phyloP scores from a whole-genome alignment of 345 rosid genomes.

The Durio zibethinus region DNA sequence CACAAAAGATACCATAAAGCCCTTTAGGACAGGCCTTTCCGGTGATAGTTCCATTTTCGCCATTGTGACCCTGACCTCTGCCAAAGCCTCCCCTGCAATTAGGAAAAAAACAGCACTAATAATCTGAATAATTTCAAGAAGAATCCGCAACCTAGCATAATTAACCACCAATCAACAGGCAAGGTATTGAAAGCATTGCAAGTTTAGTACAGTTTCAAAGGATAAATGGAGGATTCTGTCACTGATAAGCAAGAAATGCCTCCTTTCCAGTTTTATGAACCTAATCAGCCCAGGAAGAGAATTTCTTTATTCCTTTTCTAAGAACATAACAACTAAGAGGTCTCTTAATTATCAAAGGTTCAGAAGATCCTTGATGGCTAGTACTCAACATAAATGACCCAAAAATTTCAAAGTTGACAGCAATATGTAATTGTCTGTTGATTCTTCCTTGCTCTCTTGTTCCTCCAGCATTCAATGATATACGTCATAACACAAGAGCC shows the following conservation, averaged over 20 bases:
- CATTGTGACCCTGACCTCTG: slow-evolving; percentile 55
- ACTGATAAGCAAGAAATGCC: slow-evolving; percentile 11
- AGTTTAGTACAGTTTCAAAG: slow-evolving; percentile 6
- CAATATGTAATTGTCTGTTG: background rate
- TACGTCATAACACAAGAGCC: background rate
- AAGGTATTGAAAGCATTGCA: slow-evolving; percentile 4
- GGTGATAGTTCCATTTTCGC: slow-evolving; percentile 73
- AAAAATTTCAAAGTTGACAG: background rate
- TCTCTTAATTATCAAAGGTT: background rate
- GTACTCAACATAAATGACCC: background rate
- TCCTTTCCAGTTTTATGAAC: background rate
- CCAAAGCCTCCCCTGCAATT: slow-evolving; percentile 76
- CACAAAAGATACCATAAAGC: slow-evolving; percentile 78
- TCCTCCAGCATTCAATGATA: background rate
- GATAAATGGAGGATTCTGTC: background rate
- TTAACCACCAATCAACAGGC: slow-evolving; percentile 2
- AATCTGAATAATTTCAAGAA: slow-evolving; percentile 18
- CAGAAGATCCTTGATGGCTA: background rate
- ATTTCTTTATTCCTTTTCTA: background rate
- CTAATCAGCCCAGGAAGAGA: background rate
- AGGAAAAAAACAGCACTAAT: slow-evolving; percentile 9
- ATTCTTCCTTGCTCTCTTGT: background rate
- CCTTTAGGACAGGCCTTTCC: slow-evolving; percentile 90
- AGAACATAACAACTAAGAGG: background rate
- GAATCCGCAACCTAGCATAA: background rate